These are phyloP conservation scores for Plasmodium reichenowi DNA, from an alignment of 169 alveolate genomes.

Conservation along the genomic window DNA sequence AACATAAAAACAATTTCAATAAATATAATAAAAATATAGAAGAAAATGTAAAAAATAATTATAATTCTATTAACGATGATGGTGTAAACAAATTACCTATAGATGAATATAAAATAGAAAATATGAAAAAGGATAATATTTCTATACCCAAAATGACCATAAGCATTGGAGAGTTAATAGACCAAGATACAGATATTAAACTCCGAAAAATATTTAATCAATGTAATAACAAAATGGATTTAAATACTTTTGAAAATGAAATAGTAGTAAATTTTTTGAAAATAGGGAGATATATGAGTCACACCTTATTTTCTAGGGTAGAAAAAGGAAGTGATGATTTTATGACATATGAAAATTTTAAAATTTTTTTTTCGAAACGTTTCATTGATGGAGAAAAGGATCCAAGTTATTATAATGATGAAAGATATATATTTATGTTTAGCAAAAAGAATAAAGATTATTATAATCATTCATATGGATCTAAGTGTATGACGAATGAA, in stretches of 20 bases:
- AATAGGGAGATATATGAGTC: slow-evolving; percentile 77
- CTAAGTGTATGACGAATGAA: background rate
- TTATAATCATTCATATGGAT: background rate
- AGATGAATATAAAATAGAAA: background rate
- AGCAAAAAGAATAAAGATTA: slow-evolving; percentile 6
- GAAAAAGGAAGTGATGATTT: slow-evolving; percentile 24
- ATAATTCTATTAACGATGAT: background rate
- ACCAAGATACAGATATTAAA: slow-evolving; percentile 49
- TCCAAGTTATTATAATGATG: slow-evolving; percentile 70
- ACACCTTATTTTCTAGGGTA: slow-evolving; percentile 43
- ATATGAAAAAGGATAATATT: background rate
- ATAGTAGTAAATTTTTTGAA: slow-evolving; percentile 64
- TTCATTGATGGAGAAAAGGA: slow-evolving; percentile 71
- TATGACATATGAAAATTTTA: slow-evolving; percentile 40
- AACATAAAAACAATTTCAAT: background rate
- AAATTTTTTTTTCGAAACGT: slow-evolving; percentile 44
- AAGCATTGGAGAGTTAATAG: slow-evolving; percentile 17
- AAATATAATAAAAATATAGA: background rate
- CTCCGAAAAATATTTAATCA: slow-evolving; percentile 36
- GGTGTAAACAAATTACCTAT: background rate
- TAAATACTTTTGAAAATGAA: slow-evolving; percentile 34
- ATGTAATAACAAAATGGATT: slow-evolving; percentile 59
- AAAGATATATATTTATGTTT: slow-evolving; percentile 31
- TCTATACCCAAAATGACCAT: slow-evolving; percentile 42
- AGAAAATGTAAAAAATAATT: background rate